Evolutionary conservation across 179 eudicot genomes (phyloP).

Genomic region (Beta corolliflora): DNA sequence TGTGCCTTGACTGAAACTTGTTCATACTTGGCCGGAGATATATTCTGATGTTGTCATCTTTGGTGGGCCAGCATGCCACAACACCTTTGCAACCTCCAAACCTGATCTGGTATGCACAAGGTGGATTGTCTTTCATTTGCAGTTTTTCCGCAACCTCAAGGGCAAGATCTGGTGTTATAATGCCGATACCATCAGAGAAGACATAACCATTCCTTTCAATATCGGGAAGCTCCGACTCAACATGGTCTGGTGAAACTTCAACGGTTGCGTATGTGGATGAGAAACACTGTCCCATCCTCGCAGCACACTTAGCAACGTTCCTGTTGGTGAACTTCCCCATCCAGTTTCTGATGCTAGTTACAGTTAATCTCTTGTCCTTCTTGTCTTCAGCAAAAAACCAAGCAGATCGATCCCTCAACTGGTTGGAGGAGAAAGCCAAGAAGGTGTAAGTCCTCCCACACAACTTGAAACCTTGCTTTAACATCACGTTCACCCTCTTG

Average conservation of each 20-base stretch:
- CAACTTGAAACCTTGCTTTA: conserved; percentile 58
- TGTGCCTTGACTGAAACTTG: conserved; percentile 69
- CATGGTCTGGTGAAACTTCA: conserved; percentile 51
- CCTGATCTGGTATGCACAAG: conserved; percentile 86
- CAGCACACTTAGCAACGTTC: conserved; percentile 90
- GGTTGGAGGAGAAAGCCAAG: conserved; percentile 87
- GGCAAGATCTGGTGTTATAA: conserved; percentile 76
- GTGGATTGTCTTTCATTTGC: conserved; percentile 54
- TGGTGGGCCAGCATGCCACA: conserved; percentile 75
- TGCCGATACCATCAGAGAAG: conserved; percentile 94
- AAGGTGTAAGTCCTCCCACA: conserved; percentile 79
- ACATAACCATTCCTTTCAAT: conserved; percentile 62
- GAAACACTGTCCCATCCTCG: conserved; percentile 93
- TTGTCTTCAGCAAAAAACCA: conserved; percentile 89
- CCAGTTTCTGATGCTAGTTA: conserved; percentile 48
- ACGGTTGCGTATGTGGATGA: conserved; percentile 93
- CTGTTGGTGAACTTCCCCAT: conserved; percentile 69
- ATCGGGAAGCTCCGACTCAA: conserved; percentile 47
- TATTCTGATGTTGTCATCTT: conserved; percentile 46
- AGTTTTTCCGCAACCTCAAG: conserved; percentile 67
- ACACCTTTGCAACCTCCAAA: conserved; percentile 95
- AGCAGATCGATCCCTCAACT: conserved; percentile 84
- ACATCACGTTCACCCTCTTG: conserved; percentile 54
- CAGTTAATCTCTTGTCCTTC: conserved; percentile 33
- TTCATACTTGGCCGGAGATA: conserved; percentile 74